Percentiles rank a stretch among this genome's conserved stretches.
Conservation (phyloP, 2,329 filamentous ascomycete species). For the Chlorencoelia australis region DNA sequence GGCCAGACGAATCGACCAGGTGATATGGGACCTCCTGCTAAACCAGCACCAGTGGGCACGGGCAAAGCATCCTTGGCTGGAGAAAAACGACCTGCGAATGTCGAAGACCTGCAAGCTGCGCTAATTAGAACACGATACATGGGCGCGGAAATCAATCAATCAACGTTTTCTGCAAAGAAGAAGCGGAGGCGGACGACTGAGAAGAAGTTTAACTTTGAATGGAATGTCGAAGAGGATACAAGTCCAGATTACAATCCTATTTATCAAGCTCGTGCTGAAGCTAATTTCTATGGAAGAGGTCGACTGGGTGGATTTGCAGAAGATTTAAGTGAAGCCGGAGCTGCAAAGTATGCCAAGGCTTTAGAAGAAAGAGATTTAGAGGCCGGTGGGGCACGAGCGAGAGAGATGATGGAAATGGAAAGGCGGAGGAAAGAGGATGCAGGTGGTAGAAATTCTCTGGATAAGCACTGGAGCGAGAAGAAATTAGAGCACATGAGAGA, state of each 20-base stretch:
- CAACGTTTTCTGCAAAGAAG: slow-evolving; percentile 89
- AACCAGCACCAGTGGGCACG: slow-evolving; percentile 10
- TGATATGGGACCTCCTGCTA: slow-evolving; percentile 17
- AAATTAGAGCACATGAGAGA: slow-evolving; percentile 87
- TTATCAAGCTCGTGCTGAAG: slow-evolving; percentile 58
- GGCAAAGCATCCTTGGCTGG: slow-evolving; percentile 26
- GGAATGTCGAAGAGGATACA: slow-evolving; percentile 92
- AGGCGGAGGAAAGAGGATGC: slow-evolving; percentile 64
- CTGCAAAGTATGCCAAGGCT: slow-evolving; percentile 51
- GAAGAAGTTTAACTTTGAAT: slow-evolving; percentile 98
- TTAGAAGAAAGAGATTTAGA: slow-evolving; percentile 67
- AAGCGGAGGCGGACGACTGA: slow-evolving; percentile 88
- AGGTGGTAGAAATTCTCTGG: slow-evolving; percentile 60
- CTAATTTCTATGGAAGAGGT: slow-evolving; percentile 60
- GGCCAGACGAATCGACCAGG: slow-evolving; percentile 10
- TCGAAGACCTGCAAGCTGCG: slow-evolving; percentile 60
- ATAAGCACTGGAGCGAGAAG: slow-evolving; percentile 96
- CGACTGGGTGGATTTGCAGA: slow-evolving; percentile 56
- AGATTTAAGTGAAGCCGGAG: slow-evolving; percentile 44
- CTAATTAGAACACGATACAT: slow-evolving; percentile 77
- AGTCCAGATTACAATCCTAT: slow-evolving; percentile 73
- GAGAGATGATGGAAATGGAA: slow-evolving; percentile 78
- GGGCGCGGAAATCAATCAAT: slow-evolving; percentile 78
- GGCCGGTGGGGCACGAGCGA: slow-evolving; percentile 65
- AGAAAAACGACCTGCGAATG: slow-evolving; percentile 29